Base-by-base conservation (phyloP, 345 rosid genomes). In the Citrus trifoliata region DNA sequence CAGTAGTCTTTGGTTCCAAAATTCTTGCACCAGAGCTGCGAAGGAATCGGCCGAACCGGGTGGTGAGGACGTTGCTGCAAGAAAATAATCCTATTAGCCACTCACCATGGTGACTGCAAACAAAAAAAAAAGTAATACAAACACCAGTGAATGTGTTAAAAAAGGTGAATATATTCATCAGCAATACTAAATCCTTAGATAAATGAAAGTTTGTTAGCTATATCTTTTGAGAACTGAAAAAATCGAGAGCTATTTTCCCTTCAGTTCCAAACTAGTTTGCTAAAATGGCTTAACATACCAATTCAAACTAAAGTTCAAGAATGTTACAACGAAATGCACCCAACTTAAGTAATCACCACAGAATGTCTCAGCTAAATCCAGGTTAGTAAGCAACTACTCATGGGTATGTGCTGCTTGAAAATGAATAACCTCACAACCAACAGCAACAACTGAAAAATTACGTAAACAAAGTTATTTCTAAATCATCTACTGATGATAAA, bases 11-110 rank as follows among this genome's bases (percentile, higher is more conserved):
- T 94, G 33, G 87, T 86, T 79, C 99, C 98, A 81, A 94, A 96
- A 84, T 96, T 96, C 89, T 96, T 96, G 95, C 98, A 96, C 99
- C 99, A 96, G 0, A 96, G 83, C 87, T 96, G 99, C 10, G 99
- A 96, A 22, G 99, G 99, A 81, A 96, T 96, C 14, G 98, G 99
- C 48, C 94, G 97, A 79, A 96, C 91, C 0, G 99, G 98, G 69
- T 82, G 86, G 75, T 94, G 99, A 69, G 99, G 98, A 78, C 99
- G 91, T 96, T 94, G 99, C 99, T 96, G 92, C 91, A 87, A 83
- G 56, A 80, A 67, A 65, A 46, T 21, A 76, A 33, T 38, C 38
- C 38, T 35, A 37, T 83, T 40, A 87, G 80, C 32, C 8, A 58
- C 33, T 48, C 67, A 53, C 13, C 55, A n/a, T 1, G 7, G 27